Conservation (phyloP, 2,329 filamentous ascomycete species). For the Hymenoscyphus infarciens region DNA sequence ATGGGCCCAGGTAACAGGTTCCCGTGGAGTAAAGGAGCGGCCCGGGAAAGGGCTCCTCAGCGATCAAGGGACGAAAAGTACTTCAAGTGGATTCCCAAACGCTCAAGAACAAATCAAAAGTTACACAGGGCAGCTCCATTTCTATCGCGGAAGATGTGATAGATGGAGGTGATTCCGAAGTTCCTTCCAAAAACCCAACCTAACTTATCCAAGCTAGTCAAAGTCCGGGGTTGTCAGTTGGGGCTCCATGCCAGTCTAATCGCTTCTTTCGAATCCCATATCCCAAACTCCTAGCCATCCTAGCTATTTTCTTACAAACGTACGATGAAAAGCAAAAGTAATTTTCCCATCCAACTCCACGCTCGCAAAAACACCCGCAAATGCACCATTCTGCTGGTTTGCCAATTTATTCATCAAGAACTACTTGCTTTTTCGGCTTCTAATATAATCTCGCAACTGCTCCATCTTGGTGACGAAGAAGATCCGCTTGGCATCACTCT, state of each 20-base stretch:
- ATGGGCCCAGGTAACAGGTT: neutral
- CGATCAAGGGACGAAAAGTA: neutral
- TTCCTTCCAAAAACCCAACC: neutral
- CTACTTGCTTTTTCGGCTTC: conserved; percentile 54
- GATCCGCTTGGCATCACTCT: conserved; percentile 71
- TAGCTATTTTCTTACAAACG: neutral
- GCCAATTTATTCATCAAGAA: neutral
- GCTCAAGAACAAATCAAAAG: neutral
- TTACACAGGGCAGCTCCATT: neutral
- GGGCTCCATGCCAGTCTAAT: neutral
- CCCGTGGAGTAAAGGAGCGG: neutral
- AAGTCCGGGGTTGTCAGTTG: neutral
- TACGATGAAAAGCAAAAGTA: neutral
- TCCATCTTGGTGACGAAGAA: conserved; percentile 93
- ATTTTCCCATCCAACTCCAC: conserved; percentile 19
- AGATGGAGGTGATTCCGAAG: neutral
- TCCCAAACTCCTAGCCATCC: neutral
- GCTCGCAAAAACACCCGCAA: conserved; percentile 18
- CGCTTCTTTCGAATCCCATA: neutral
- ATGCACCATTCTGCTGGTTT: neutral
- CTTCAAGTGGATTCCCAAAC: neutral
- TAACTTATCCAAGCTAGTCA: conserved; percentile 1
- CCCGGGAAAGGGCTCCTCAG: neutral
- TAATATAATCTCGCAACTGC: conserved; percentile 79
- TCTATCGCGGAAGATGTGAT: neutral